Evolutionary conservation across 345 rosid genomes (phyloP), one percentile per base, ranked within the genome.

Genomic region (Clarkia xantiana): DNA sequence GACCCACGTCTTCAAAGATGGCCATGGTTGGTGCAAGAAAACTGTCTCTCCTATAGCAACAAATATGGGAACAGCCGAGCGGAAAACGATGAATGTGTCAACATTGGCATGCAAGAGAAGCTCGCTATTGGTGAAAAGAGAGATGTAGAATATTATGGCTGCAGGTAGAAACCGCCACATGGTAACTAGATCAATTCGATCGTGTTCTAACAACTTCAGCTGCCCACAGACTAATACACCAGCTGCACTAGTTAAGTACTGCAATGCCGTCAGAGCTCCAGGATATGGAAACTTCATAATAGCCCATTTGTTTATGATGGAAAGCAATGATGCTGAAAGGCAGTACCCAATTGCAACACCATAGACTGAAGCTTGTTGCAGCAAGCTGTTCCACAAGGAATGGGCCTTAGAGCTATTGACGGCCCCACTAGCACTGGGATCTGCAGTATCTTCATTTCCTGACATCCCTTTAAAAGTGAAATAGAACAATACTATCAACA

Each of bases 301-400:
- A 10, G 98, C 96, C 96, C 95, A 91, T 71, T 91, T 91, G 73
- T 91, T 86, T 71, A 91, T 86, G 70, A 91, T 84, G 10, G 96
- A 91, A 50, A 86, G 93, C 53, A 91, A 70, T 42, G 94, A 80
- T n/a, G 96, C 96, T 15, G 98, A 86, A 58, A 86, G 58, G 61
- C 98, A 86, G 57, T 91, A 91, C 4, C 96, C 96, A 0, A 84
- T 81, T 39, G 94, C 96, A 20, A 91, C 49, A 15, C 98, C 96
- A 57, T 84, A 84, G 20, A 86, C 58, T 0, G 80, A 81, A 17
- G 74, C 80, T 53, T 79, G 81, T 58, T 66, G 77, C 22, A 76
- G 74, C 22, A 87, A 57, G 46, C 11, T 43, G 56, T 53, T 62
- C 15, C 58, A 73, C 86, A 79, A 79, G 39, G 77, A 40, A 53